Evolutionary conservation across 2,329 filamentous ascomycete species (phyloP).

Genomic region (Sporothrix pallida): DNA sequence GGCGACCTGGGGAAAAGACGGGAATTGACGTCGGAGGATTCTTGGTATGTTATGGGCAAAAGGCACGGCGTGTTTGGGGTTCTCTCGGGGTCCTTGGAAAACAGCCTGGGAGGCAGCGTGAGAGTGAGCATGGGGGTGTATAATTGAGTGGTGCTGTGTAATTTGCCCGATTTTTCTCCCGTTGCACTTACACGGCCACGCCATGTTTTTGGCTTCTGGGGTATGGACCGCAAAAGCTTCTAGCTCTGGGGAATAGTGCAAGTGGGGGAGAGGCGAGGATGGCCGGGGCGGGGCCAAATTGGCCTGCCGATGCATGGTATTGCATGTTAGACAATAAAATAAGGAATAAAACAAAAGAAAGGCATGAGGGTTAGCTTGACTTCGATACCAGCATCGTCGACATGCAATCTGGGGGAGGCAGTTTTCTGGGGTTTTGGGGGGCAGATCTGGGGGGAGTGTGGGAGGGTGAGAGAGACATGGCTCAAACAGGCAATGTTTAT

Average conservation of each 20-base stretch:
- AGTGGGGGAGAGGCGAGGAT: neutral
- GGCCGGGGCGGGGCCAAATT: neutral
- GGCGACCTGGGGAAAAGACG: slow-evolving; percentile 5
- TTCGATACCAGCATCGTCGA: neutral
- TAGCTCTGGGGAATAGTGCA: neutral
- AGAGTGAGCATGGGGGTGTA: no score
- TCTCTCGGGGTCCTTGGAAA: neutral
- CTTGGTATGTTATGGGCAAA: neutral
- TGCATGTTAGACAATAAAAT: no score
- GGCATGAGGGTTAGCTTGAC: neutral
- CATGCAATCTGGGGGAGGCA: neutral
- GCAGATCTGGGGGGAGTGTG: neutral
- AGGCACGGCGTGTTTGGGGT: neutral
- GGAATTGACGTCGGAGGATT: slow-evolving; percentile 4
- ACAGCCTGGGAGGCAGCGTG: no score
- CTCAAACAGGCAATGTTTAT: neutral
- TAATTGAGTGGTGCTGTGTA: neutral
- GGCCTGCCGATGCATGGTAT: slow-evolving; percentile 8
- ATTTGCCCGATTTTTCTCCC: neutral
- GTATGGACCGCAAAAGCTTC: neutral
- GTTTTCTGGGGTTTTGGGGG: no score
- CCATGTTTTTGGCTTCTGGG: neutral
- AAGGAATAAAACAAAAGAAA: neutral
- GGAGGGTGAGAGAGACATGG: neutral
- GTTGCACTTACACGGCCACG: neutral